Evolutionary conservation across 768 basidiomycete species (phyloP).

Genomic region (Coprinopsis strossmayeri): DNA sequence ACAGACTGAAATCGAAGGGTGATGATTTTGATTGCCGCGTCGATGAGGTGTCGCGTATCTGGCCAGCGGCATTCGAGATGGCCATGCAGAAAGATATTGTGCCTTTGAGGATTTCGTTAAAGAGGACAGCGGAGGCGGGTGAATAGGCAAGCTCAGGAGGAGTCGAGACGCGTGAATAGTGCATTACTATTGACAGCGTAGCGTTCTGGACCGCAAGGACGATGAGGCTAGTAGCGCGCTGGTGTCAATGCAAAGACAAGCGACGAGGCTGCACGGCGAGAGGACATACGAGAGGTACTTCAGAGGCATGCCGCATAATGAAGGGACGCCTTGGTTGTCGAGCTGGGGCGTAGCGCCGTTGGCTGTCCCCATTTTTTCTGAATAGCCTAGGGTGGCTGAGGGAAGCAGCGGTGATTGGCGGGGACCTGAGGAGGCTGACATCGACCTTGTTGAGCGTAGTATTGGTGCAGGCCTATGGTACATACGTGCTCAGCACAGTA

Average conservation of each 20-base stretch:
- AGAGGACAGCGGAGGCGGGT: constrained; percentile 87
- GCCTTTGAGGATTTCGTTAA: constrained; percentile 94
- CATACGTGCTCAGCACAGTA: no score
- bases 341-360: constrained; percentile 27
- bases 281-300: constrained; percentile 75
- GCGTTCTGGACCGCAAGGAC: constrained; percentile 94
- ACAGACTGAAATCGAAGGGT: constrained; percentile 27
- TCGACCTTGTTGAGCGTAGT: no score
- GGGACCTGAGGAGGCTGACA: constrained; percentile 27
- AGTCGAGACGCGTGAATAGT: constrained; percentile 91
- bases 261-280: background rate
- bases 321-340: constrained; percentile 31
- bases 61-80: constrained; percentile 39
- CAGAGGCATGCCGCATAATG: constrained; percentile 63
- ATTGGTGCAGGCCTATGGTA: no score
- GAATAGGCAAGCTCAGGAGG: constrained; percentile 79
- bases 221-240: constrained; percentile 47
- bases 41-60: background rate
- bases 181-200: constrained; percentile 94
- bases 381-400: constrained; percentile 34
- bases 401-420: constrained; percentile 48
- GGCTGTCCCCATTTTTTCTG: constrained; percentile 28
- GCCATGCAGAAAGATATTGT: constrained; percentile 89
- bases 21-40: background rate
- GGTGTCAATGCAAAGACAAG: background rate